These are phyloP conservation scores for Cercospora nicotianae DNA, from an alignment of 2,329 filamentous ascomycete genomes.

Conservation along the genomic window DNA sequence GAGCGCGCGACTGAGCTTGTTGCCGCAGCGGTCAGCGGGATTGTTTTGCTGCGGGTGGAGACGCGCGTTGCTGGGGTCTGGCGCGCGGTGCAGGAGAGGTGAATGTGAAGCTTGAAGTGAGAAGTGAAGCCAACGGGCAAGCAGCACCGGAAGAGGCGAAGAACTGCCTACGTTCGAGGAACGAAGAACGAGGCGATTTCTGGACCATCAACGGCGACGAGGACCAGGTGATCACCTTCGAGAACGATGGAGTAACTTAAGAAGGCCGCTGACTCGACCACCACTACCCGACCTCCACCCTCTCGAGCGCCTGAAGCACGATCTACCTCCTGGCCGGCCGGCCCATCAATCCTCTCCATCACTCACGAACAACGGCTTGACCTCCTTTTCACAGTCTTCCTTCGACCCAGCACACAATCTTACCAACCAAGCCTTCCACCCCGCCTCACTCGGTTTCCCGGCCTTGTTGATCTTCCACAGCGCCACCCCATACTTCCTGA, in stretches of 20 bases:
- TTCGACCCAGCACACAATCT: not conserved
- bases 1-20: not conserved
- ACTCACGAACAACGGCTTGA: not conserved
- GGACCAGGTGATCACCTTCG: not conserved
- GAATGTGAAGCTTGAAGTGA: not conserved
- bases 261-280: not conserved
- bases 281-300: not conserved
- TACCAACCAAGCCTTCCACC: not conserved
- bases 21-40: not conserved
- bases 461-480: conserved; percentile 6
- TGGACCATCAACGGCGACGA: not conserved
- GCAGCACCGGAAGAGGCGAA: not conserved
- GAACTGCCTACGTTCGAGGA: not conserved
- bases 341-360: not conserved
- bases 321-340: not conserved
- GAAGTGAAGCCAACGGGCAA: not conserved
- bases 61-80: not conserved
- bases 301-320: not conserved
- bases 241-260: not conserved
- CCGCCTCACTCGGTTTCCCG: not conserved
- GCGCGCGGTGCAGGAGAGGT: not conserved
- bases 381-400: not conserved
- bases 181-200: not conserved
- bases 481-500: conserved; percentile 11
- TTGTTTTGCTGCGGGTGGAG: not conserved